These are phyloP conservation scores for Xanthoparmelia taractica DNA, from an alignment of 495 filamentous ascomycete genomes.

Conservation along the genomic window DNA sequence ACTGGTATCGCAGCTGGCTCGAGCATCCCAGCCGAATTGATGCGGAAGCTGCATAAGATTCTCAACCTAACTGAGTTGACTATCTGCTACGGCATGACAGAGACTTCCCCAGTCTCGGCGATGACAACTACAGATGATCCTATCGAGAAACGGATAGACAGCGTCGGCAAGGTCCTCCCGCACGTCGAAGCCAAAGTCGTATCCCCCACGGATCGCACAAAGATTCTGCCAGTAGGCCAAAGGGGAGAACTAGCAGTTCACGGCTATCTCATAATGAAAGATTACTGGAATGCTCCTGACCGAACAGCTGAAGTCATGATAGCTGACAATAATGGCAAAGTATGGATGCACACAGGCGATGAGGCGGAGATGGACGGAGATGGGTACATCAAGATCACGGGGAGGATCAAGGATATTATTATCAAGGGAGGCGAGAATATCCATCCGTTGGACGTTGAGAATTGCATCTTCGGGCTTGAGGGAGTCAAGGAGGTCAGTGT, in stretches of 20 bases:
- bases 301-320: constrained; percentile 66
- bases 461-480: constrained; percentile 69
- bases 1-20: constrained; percentile 92
- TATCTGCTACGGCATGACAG: constrained; percentile 98
- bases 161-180: constrained; percentile 70
- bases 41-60: constrained; percentile 67
- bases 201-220: constrained; percentile 46
- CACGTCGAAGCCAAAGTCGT: constrained; percentile 86
- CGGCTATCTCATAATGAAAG: constrained; percentile 86
- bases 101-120: constrained; percentile 81
- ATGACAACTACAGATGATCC: constrained; percentile 88
- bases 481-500: constrained; percentile 66
- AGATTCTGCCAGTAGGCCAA: constrained; percentile 54
- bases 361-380: constrained; percentile 77
- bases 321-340: constrained; percentile 48
- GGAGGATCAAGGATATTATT: constrained; percentile 84
- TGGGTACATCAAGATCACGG: constrained; percentile 62
- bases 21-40: constrained; percentile 72
- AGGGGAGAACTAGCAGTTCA: constrained; percentile 75
- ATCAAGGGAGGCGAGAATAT: constrained; percentile 95
- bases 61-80: constrained; percentile 79
- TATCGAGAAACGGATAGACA: constrained; percentile 65
- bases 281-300: constrained; percentile 70
- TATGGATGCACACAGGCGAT: constrained; percentile 83
- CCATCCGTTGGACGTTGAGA: constrained; percentile 89